Percentiles rank a stretch among this genome's conserved stretches.
These are phyloP conservation scores for Talaromyces nanjingensis DNA, from an alignment of 495 filamentous ascomycete genomes.

Conservation along the genomic window DNA sequence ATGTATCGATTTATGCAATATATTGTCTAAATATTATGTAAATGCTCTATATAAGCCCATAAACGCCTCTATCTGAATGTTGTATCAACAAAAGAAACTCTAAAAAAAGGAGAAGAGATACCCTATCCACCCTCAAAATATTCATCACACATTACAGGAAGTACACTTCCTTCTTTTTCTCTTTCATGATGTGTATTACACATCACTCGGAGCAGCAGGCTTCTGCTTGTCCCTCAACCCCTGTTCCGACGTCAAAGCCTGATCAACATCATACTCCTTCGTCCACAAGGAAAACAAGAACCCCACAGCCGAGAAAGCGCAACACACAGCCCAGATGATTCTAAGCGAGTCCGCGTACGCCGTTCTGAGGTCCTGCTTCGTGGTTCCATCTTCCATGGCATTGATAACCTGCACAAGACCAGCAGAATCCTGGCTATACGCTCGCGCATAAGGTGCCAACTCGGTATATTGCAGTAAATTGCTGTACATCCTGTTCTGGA, in stretches of 20 bases:
- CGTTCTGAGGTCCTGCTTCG: constrained; percentile 38
- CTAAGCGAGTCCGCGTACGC: constrained; percentile 51
- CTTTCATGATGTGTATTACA: not conserved
- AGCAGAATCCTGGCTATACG: constrained; percentile 51
- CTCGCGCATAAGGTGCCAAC: constrained; percentile 35
- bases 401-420: constrained; percentile 54
- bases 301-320: constrained; percentile 44
- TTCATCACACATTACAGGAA: not conserved
- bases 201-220: not conserved
- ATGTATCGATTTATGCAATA: not conserved
- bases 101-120: not conserved
- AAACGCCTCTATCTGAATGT: not conserved
- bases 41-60: not conserved
- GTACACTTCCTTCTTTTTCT: not conserved
- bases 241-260: constrained; percentile 40
- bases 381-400: constrained; percentile 35
- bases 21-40: not conserved
- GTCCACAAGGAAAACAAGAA: constrained; percentile 43
- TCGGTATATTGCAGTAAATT: constrained; percentile 36
- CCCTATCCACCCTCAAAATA: not conserved
- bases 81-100: not conserved
- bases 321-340: constrained; percentile 50
- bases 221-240: constrained; percentile 33
- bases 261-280: constrained; percentile 47
- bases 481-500: constrained; percentile 51